Base-by-base conservation (phyloP, 2,329 filamentous ascomycete genomes). In the Amesomyces nigricolor region DNA sequence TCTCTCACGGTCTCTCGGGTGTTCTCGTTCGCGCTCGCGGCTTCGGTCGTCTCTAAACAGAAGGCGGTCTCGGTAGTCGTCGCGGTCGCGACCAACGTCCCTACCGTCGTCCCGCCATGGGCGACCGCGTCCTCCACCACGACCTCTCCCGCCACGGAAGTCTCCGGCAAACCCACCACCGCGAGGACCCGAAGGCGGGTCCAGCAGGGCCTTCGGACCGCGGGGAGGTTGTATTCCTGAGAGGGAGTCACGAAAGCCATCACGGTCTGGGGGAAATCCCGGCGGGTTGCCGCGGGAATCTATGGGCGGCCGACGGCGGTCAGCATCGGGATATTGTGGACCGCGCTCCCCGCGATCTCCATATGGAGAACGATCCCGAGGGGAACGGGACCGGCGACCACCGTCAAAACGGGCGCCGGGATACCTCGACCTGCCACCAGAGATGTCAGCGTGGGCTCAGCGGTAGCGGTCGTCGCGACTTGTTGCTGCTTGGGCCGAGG, bases 201-300 rank as follows among this genome's bases (percentile, higher is more conserved):
- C 88, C 57, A 87, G 80, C 55, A 91, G 74, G 4, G 88, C 89
- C 70, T 91, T 90, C 10, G 91, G 90, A 0, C 88, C 91, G 54
- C 90, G 81, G 3, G 91, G 91, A 2, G 88, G 86, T 60, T 95
- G 89, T 61, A 86, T 79, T 11, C 79, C 76, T 30, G 75, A 68
- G 67, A 78, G 61, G 62, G 78, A 67, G 63, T 83, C 80, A 53
- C 78, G 76, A 59, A 83, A 84, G 11, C 66, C 68, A 61, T 85
- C 82, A 61, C 84, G 77, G 62, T 78, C 80, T 1, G 78, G 71
- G 62, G 79, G 80, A 58, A 88, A 88, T n/a, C 76, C 73, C 29
- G 79, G 76, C 54, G 77, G 75, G 65, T 81, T 84, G 32, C 75
- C 70, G 58, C 81, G 75, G 47, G 73, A 75, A 64, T 85, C 82